phyloP scores from a whole-genome alignment of 345 rosid species.

The Chamaenerion angustifolium region DNA sequence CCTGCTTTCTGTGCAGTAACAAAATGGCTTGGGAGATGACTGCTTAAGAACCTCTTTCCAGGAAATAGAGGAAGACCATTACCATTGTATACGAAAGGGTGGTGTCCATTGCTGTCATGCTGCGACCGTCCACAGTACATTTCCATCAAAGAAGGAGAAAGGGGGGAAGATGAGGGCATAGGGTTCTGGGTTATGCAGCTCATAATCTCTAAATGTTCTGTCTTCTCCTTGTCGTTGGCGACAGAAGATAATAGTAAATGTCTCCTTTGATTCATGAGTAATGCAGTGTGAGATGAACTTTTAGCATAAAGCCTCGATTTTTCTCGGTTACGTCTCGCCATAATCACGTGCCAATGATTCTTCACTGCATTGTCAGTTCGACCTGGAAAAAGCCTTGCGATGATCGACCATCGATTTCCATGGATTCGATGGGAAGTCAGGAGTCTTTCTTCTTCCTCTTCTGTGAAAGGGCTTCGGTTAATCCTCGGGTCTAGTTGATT shows the following conservation, averaged over 20 bases:
- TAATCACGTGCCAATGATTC: slow-evolving; percentile 96
- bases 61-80: too few species aligned
- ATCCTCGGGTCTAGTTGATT: slow-evolving; percentile 90
- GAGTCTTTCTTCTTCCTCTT: slow-evolving; percentile 85
- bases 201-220: slow-evolving; percentile 2
- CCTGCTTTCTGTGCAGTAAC: too few species aligned
- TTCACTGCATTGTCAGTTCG: slow-evolving; percentile 93
- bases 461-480: slow-evolving; percentile 73
- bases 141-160: background rate
- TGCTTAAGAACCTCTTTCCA: too few species aligned
- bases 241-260: background rate
- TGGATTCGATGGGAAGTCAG: slow-evolving; percentile 66
- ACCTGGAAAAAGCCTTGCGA: slow-evolving; percentile 74
- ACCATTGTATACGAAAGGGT: too few species aligned
- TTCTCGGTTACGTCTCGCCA: slow-evolving; percentile 66
- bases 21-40: too few species aligned
- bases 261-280: slow-evolving; percentile 6
- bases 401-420: slow-evolving; percentile 85
- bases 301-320: slow-evolving; percentile 26
- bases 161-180: background rate
- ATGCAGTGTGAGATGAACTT: slow-evolving; percentile 12
- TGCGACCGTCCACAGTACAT: too few species aligned
- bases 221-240: background rate
- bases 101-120: background rate
- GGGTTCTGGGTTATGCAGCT: background rate